Percentiles rank a stretch among this genome's conserved stretches.
These are phyloP conservation scores for Trichoderma virens DNA, from an alignment of 495 filamentous ascomycete species.

Conservation along the genomic window DNA sequence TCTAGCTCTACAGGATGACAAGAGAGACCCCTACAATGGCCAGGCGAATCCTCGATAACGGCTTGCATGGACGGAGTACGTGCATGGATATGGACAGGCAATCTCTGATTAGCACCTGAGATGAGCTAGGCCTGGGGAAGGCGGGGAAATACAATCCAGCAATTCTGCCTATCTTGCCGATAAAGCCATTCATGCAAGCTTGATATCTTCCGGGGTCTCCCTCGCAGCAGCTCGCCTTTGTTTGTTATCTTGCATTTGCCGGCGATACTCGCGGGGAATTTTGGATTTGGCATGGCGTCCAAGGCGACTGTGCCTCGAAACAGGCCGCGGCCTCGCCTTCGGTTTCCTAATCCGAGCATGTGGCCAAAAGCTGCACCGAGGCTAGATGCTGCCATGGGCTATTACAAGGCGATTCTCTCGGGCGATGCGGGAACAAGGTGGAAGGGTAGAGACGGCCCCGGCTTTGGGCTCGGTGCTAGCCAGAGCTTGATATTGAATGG, in stretches of 20 bases:
- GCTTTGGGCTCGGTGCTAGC: neutral
- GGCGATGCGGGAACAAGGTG: neutral
- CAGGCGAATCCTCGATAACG: no score
- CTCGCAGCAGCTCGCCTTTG: neutral
- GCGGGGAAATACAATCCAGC: neutral
- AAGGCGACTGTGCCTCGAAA: no score
- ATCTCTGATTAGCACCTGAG: neutral
- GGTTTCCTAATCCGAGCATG: neutral
- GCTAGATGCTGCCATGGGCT: no score
- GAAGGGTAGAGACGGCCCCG: neutral
- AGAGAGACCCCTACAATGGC: no score
- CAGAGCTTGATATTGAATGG: neutral
- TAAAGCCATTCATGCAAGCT: neutral
- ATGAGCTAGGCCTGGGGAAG: neutral
- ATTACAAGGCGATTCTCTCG: no score
- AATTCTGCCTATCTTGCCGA: slow-evolving; percentile 6
- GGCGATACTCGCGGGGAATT: neutral
- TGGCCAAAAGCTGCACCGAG: neutral
- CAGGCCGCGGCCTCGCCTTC: neutral
- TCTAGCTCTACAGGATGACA: no score
- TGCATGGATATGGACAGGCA: neutral
- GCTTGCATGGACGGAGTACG: no score
- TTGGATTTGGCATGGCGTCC: no score
- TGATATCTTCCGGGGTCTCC: neutral
- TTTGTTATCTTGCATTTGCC: neutral